Evolutionary conservation across 2,329 filamentous ascomycete species (phyloP).

Genomic region (Talaromyces amestolkiae): DNA sequence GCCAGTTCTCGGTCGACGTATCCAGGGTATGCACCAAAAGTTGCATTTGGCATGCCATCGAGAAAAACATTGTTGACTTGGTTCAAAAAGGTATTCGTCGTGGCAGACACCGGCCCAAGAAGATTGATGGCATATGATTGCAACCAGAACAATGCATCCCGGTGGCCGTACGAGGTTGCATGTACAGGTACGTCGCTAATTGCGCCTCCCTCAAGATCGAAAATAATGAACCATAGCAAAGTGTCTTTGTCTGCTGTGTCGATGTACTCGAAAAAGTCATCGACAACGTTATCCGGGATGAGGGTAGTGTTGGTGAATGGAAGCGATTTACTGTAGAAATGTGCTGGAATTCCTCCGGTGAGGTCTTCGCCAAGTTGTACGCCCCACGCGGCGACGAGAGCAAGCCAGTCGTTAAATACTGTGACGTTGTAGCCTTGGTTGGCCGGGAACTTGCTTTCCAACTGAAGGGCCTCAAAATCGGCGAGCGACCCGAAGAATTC

Average conservation of each 20-base stretch:
- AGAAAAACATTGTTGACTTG: constrained; percentile 47
- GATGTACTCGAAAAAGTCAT: constrained; percentile 55
- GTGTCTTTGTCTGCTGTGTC: constrained; percentile 52
- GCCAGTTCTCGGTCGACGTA: constrained; percentile 58
- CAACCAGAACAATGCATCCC: constrained; percentile 63
- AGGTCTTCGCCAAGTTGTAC: constrained; percentile 28
- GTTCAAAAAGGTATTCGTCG: constrained; percentile 52
- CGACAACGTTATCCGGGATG: constrained; percentile 47
- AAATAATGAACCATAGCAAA: constrained; percentile 60
- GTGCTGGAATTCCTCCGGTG: constrained; percentile 39
- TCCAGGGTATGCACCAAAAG: constrained; percentile 58
- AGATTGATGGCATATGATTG: constrained; percentile 59
- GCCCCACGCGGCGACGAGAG: constrained; percentile 27
- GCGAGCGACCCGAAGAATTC: constrained; percentile 60
- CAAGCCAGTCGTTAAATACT: constrained; percentile 31
- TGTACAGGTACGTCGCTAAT: constrained; percentile 55
- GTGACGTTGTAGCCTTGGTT: constrained; percentile 23
- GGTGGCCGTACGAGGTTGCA: constrained; percentile 61
- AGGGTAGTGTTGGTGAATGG: constrained; percentile 53
- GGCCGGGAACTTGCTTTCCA: constrained; percentile 29
- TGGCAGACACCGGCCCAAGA: constrained; percentile 43
- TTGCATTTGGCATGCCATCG: constrained; percentile 34
- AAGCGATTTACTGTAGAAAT: constrained; percentile 59
- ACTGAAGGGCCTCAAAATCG: constrained; percentile 50
- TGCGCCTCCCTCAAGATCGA: constrained; percentile 61